Percentiles rank a stretch among this genome's conserved stretches.
Evolutionary conservation across 495 filamentous ascomycete species (phyloP).

Genomic region (Xylaria curta): DNA sequence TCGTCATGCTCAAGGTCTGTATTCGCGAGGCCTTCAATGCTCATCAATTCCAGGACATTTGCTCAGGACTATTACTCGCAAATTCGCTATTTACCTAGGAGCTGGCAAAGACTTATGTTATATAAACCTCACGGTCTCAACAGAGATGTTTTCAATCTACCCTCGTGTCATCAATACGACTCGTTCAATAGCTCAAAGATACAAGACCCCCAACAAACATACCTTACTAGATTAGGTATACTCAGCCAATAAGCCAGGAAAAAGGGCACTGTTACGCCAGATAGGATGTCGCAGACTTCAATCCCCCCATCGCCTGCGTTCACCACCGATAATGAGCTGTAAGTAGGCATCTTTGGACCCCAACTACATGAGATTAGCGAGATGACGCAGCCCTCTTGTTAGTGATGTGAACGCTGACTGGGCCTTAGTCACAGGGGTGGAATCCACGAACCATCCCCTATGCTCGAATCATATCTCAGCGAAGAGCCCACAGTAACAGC

Average conservation of each 20-base stretch:
- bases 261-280: background rate
- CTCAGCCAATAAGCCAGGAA: background rate
- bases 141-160: background rate
- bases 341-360: background rate
- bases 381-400: background rate
- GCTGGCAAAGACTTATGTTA: background rate
- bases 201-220: background rate
- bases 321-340: background rate
- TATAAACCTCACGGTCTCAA: background rate
- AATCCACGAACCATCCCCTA: background rate
- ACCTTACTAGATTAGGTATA: background rate
- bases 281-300: background rate
- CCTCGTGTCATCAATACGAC: background rate
- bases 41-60: constrained; percentile 5
- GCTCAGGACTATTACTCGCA: constrained; percentile 5
- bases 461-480: background rate
- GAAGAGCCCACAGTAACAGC: constrained; percentile 3
- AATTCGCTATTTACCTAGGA: background rate
- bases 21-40: background rate
- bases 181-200: background rate
- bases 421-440: background rate
- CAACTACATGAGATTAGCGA: background rate
- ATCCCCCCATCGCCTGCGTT: background rate
- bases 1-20: background rate
- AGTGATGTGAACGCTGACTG: background rate